These are phyloP conservation scores for Xylariomycetidae sp. DNA, from an alignment of 2,329 filamentous ascomycete species.

Conservation along the genomic window DNA sequence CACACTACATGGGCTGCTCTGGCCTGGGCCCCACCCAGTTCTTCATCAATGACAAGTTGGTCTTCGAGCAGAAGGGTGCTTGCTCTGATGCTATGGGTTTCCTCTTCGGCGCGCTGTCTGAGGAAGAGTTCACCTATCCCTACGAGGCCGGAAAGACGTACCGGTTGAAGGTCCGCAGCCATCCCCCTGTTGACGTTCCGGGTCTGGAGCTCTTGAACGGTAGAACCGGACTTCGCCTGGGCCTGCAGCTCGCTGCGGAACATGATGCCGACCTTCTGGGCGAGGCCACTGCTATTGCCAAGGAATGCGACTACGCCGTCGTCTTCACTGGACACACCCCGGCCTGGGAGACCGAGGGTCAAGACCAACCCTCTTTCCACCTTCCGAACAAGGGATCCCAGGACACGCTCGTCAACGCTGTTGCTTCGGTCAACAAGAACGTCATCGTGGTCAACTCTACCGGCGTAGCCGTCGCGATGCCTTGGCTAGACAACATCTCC, in stretches of 20 bases:
- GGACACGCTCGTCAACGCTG: slow-evolving; percentile 51
- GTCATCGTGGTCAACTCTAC: slow-evolving; percentile 55
- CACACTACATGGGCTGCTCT: slow-evolving; percentile 27
- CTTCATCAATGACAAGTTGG: slow-evolving; percentile 24
- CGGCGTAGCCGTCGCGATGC: slow-evolving; percentile 56
- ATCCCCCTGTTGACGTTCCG: slow-evolving; percentile 18
- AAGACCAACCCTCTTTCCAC: slow-evolving; percentile 68
- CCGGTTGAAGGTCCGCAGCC: slow-evolving; percentile 24
- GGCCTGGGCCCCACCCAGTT: slow-evolving; percentile 26
- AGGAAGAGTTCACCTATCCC: slow-evolving; percentile 24
- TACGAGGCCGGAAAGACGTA: slow-evolving; percentile 26
- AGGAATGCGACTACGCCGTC: slow-evolving; percentile 54
- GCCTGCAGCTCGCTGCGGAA: slow-evolving; percentile 25
- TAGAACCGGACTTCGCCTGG: slow-evolving; percentile 25
- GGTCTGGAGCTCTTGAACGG: slow-evolving; percentile 27
- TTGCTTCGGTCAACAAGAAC: slow-evolving; percentile 52
- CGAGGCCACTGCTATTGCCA: slow-evolving; percentile 53
- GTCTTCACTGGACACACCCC: slow-evolving; percentile 59
- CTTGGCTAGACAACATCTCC: slow-evolving; percentile 49
- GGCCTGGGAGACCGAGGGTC: slow-evolving; percentile 44
- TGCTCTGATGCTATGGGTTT: slow-evolving; percentile 30
- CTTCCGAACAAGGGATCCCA: slow-evolving; percentile 57
- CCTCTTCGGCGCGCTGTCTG: slow-evolving; percentile 25
- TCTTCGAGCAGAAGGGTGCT: slow-evolving; percentile 27
- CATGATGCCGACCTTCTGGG: slow-evolving; percentile 30